Percentiles rank a stretch among this genome's conserved stretches.
Evolutionary conservation across 2,329 filamentous ascomycete species (phyloP).

Genomic region (Neobulgaria alba): DNA sequence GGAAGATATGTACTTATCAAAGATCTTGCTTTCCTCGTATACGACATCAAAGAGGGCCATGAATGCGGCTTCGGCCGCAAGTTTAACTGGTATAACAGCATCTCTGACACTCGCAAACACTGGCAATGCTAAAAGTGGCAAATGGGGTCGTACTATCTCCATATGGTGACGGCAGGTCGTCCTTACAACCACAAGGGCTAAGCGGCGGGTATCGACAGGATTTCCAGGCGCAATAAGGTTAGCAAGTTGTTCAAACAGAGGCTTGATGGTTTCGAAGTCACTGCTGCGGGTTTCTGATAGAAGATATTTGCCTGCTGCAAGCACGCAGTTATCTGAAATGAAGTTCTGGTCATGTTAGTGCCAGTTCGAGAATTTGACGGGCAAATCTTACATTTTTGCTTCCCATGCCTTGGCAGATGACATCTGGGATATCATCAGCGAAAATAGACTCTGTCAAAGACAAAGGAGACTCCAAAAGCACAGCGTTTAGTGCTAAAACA

Average conservation of each 20-base stretch:
- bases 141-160: conserved; percentile 73
- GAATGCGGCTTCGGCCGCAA: conserved; percentile 91
- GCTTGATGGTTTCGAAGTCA: conserved; percentile 68
- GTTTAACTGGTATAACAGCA: conserved; percentile 85
- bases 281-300: conserved; percentile 58
- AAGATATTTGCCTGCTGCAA: conserved; percentile 86
- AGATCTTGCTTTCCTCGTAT: conserved; percentile 75
- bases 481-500: conserved; percentile 78
- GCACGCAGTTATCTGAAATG: conserved; percentile 78
- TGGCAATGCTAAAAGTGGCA: conserved; percentile 69
- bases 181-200: conserved; percentile 79
- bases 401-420: conserved; percentile 71
- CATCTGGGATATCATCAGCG: conserved; percentile 63
- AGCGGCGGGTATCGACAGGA: conserved; percentile 72
- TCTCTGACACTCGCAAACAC: conserved; percentile 89
- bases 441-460: conserved; percentile 57
- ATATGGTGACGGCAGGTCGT: conserved; percentile 74
- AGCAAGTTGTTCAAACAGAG: conserved; percentile 71
- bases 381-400: conserved; percentile 59
- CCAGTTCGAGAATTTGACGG: not conserved
- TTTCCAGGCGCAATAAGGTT: conserved; percentile 67
- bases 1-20: conserved; percentile 80
- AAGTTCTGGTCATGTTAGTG: conserved; percentile 48
- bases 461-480: conserved; percentile 71
- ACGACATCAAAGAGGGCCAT: conserved; percentile 84